Conservation (phyloP, 108 stramenopile genomes). For the Nitzschia putrida region DNA sequence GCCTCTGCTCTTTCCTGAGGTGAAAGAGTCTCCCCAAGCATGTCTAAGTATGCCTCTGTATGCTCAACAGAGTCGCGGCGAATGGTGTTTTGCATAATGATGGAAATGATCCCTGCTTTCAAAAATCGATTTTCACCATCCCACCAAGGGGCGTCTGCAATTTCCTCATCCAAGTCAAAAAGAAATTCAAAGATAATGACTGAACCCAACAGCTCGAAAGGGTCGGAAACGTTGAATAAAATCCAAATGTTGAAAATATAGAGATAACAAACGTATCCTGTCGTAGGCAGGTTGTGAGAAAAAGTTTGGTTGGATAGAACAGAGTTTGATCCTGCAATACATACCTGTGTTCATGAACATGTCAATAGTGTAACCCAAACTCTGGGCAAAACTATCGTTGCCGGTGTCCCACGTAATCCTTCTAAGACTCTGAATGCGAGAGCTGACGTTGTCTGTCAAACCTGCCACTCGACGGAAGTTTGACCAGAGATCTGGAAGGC, state of each 20-base stretch:
- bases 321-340: background rate
- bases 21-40: constrained; percentile 7
- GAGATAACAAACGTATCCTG: constrained; percentile 36
- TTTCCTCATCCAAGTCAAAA: constrained; percentile 45
- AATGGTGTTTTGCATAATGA: constrained; percentile 38
- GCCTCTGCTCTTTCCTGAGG: constrained; percentile 16
- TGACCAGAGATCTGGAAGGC: constrained; percentile 10
- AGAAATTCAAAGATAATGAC: constrained; percentile 53
- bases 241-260: constrained; percentile 51
- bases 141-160: constrained; percentile 31
- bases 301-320: background rate
- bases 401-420: constrained; percentile 43
- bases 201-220: constrained; percentile 48
- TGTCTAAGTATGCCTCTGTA: constrained; percentile 13
- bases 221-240: constrained; percentile 40
- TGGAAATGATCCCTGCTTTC: constrained; percentile 32
- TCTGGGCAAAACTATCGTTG: constrained; percentile 43
- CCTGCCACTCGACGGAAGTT: constrained; percentile 32
- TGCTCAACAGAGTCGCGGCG: constrained; percentile 4
- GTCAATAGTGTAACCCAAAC: constrained; percentile 37
- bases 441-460: constrained; percentile 31
- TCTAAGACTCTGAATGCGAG: constrained; percentile 39
- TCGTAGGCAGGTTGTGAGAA: background rate
- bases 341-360: constrained; percentile 47
- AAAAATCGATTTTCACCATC: constrained; percentile 35